Percentiles rank a stretch among this genome's conserved stretches.
Evolutionary conservation across 2,329 filamentous ascomycete species (phyloP).

Genomic region (Verticillium klebahnii): DNA sequence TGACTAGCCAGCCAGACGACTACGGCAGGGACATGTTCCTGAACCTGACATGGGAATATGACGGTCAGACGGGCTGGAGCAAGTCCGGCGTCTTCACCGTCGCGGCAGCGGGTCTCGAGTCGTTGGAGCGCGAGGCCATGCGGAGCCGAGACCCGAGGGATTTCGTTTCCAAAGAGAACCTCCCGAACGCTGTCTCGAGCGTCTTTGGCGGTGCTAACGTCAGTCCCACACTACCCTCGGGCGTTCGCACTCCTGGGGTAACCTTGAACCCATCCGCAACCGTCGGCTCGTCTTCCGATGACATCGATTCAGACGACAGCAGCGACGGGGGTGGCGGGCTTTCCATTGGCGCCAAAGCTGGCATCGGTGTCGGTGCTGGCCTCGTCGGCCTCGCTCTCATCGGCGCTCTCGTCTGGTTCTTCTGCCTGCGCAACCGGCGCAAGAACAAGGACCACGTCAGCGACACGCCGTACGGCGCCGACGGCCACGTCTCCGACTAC

Average conservation of each 20-base stretch:
- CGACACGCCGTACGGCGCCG: slow-evolving; percentile 20
- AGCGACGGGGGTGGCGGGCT: slow-evolving; percentile 19
- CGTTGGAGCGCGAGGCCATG: neutral
- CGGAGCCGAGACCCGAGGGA: neutral
- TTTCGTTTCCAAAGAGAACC: neutral
- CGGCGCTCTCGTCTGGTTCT: slow-evolving; percentile 34
- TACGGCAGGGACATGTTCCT: neutral
- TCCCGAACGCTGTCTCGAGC: neutral
- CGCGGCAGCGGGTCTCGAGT: neutral
- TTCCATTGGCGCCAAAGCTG: slow-evolving; percentile 37
- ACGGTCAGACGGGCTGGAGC: neutral
- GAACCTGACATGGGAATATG: neutral
- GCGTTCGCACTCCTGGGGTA: neutral
- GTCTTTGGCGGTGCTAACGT: neutral
- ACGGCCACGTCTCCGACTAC: slow-evolving; percentile 27
- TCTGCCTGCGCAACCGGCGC: slow-evolving; percentile 29
- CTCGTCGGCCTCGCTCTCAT: slow-evolving; percentile 33
- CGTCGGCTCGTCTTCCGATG: neutral
- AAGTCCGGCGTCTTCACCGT: neutral
- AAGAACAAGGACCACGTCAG: slow-evolving; percentile 18
- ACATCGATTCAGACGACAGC: neutral
- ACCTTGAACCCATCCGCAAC: neutral
- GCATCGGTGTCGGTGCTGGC: slow-evolving; percentile 39
- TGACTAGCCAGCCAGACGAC: neutral
- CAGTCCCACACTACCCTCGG: neutral